Conservation (phyloP, 768 basidiomycete genomes). For the Mycena indigotica region DNA sequence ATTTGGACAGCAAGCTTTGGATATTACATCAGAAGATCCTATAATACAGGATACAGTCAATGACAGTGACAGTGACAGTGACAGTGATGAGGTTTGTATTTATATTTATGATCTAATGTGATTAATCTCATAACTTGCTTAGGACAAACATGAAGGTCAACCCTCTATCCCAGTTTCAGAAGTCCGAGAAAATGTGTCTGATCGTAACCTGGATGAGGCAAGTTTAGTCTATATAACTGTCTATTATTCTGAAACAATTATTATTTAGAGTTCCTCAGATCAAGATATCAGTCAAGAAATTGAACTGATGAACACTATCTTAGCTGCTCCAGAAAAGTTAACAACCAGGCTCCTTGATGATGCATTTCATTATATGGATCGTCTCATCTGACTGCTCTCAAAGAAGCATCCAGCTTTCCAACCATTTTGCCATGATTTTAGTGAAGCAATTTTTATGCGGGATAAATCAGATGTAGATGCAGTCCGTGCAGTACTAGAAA, state of each 20-base stretch:
- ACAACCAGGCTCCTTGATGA: constrained; percentile 5
- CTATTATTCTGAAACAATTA: too few species aligned
- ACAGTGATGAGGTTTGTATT: too few species aligned
- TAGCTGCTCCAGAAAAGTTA: too few species aligned
- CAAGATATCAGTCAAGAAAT: background rate
- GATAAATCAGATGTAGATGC: constrained; percentile 1
- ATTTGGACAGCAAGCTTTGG: background rate
- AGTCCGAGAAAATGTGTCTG: too few species aligned
- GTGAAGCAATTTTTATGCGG: constrained; percentile 11
- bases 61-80: background rate
- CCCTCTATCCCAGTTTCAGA: too few species aligned
- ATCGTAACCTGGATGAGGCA: background rate
- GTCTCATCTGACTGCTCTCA: constrained; percentile 7
- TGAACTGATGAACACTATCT: too few species aligned
- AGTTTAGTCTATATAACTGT: too few species aligned
- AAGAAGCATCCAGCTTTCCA: constrained; percentile 13
- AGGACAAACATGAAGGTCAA: too few species aligned
- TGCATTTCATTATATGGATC: constrained; percentile 12
- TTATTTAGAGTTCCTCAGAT: background rate
- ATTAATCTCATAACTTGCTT: too few species aligned
- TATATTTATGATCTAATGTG: too few species aligned
- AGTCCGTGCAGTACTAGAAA: background rate
- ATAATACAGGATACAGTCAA: background rate
- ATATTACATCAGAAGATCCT: background rate
- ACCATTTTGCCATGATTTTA: constrained; percentile 11